Evolutionary conservation across 2,329 filamentous ascomycete genomes (phyloP), one percentile per base, ranked within the genome.

Genomic region (Plenodomus biglobosus): DNA sequence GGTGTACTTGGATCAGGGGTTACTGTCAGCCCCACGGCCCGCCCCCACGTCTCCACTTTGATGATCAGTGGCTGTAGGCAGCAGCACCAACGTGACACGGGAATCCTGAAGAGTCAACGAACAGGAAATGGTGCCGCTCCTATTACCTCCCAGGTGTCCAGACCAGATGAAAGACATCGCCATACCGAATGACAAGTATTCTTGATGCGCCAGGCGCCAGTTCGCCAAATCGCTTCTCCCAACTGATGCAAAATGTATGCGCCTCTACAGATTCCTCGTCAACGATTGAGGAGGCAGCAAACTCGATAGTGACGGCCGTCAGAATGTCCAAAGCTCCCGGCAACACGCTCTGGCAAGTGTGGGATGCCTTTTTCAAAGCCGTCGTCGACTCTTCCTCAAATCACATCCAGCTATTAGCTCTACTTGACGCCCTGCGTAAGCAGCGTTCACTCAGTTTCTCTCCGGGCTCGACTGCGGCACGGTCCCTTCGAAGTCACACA

Each of bases 351-450:
- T 46, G 39, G 32, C n/a, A 46, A 21, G 27, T 46, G 15, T 46
- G 38, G 44, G 39, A 42, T 10, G 44, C 44, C 32, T 42, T 46
- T 21, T 46, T 46, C 20, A 42, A 2, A 1, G 5, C 21, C 3
- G 44, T 42, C 15, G 7, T 15, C 15, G 20, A 11, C 5, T 42
- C 21, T 19, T 3, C 18, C 27, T 36, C 36, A 13, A 17, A 36
- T 20, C 21, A 38, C 8, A 30, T 17, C 13, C 16, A 30, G 22
- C 18, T 34, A 3, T 10, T 48, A 2, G 30, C 41, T 16, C 39
- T 48, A 1, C 40, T 44, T 11, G 22, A 24, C 22, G 22, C 22
- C 8, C 17, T 41, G 11, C 39, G 39, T 18, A 24, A 20, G 39
- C 39, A 41, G 7, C 22, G 21, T 2, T 22, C 39, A 41, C 27